Evolutionary conservation across 352 stramenopile genomes (phyloP), one percentile per base, ranked within the genome.

Genomic region (Phytophthora cryptogea): DNA sequence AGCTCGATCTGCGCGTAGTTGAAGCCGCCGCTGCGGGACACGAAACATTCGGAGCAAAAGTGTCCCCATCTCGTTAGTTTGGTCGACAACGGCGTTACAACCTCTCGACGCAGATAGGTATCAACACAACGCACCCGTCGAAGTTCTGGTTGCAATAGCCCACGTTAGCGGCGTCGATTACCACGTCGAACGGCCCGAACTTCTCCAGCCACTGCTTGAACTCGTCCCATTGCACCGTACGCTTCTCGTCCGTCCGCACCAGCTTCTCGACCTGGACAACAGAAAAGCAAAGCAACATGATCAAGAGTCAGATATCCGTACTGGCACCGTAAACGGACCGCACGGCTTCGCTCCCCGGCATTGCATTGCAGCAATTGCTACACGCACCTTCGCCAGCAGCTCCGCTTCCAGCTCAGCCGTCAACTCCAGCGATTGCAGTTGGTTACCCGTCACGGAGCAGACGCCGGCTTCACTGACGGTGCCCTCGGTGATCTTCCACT

Each of bases 61-160:
- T 53, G 41, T 33, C 30, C 28, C 43, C 41, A 52, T 65, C 51
- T 10, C 20, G 56, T 51, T 60, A 59, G 61, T 64, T 45, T 16
- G 26, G 28, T 37, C 10, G 40, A 27, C 37, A 72, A 72, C 57
- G 63, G 17, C 33, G 30, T 70, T 66, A 70, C 54, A 59, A 63
- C 53, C 23, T 54, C 54, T 45, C 48, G 41, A 31, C 23, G 37
- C 26, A 9, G 14, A 60, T 23, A 23, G 20, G 40, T 13, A n/a
- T 46, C 35, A 45, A 51, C 31, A 32, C 27, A 54, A 36, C 76
- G 45, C 66, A 92, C 86, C 84, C 86, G n/a, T 80, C 70, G 72
- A 96, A 99, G 76, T 99, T 99, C 74, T 98, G 84, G 75, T 98
- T 94, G 71, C 92, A 99, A 72, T 99, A 99, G 4, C 96, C 97